A percentile compares a stretch with the other conserved stretches of the same genome.
Evolutionary conservation across 2,329 filamentous ascomycete genomes (phyloP).

Genomic region (Drechslerella stenobrocha): DNA sequence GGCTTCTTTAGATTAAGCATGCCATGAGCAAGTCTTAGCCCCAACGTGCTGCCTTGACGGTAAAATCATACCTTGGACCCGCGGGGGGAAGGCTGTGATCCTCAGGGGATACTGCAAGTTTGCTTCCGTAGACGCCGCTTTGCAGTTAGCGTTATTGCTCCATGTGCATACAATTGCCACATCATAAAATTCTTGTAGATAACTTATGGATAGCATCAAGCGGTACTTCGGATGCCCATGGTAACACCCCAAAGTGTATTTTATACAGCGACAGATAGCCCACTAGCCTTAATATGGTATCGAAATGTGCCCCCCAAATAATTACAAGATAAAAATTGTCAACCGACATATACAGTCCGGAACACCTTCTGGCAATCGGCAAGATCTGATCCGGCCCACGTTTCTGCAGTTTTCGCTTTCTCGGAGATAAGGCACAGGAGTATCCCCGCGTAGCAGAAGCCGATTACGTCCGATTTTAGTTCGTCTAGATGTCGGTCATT

Average conservation of each 20-base stretch:
- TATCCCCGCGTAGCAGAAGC: slow-evolving; percentile 37
- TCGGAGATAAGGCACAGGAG: slow-evolving; percentile 32
- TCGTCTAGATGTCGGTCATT: slow-evolving; percentile 48
- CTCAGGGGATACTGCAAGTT: too few species aligned
- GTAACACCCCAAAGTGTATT: too few species aligned
- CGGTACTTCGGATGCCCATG: too few species aligned
- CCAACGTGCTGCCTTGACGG: neutral
- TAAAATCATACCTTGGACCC: neutral
- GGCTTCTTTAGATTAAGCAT: slow-evolving; percentile 38
- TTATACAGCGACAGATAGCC: too few species aligned
- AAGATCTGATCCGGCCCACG: slow-evolving; percentile 44
- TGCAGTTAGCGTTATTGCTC: too few species aligned
- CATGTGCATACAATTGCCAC: too few species aligned
- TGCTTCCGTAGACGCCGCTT: too few species aligned
- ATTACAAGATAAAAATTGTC: neutral
- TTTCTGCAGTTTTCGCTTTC: slow-evolving; percentile 32
- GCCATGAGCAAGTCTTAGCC: neutral
- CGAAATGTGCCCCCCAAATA: neutral
- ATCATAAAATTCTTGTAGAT: too few species aligned
- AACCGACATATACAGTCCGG: slow-evolving; percentile 38
- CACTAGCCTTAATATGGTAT: too few species aligned
- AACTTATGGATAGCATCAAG: too few species aligned
- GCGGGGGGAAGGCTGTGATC: too few species aligned
- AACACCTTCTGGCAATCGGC: slow-evolving; percentile 41
- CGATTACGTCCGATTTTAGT: slow-evolving; percentile 22